Percentiles rank a stretch among this genome's conserved stretches.
Evolutionary conservation across 139 green algal species (phyloP).

Genomic region (Ettlia oleoabundans): DNA sequence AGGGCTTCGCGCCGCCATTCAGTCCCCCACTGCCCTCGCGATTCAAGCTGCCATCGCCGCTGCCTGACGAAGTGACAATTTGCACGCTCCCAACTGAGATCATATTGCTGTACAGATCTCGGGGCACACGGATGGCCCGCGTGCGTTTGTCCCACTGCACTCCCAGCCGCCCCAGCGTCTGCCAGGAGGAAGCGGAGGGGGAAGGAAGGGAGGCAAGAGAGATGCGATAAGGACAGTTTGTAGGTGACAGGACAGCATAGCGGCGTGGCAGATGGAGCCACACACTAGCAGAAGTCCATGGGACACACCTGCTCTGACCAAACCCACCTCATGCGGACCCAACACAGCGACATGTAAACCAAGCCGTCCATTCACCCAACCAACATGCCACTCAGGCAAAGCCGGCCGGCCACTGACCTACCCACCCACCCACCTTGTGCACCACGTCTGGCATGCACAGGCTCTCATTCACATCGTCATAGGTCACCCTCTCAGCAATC

Average conservation of each 20-base stretch:
- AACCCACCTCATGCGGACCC: too few relatives aligned
- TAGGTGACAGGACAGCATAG: too few relatives aligned
- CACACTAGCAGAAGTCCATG: not conserved
- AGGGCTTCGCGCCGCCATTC: not conserved
- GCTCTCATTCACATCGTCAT: constrained; percentile 91
- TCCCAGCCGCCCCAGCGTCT: constrained; percentile 38
- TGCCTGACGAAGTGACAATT: not conserved
- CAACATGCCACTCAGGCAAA: too few relatives aligned
- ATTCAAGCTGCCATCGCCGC: too few relatives aligned
- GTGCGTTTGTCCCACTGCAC: constrained; percentile 33
- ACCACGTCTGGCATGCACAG: constrained; percentile 59
- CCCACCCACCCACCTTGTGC: constrained; percentile 25
- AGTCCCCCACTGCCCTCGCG: not conserved
- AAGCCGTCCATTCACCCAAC: too few relatives aligned
- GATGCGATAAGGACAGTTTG: too few relatives aligned
- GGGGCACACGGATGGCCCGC: constrained; percentile 18
- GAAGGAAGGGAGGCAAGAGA: too few relatives aligned
- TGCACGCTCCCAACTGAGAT: constrained; percentile 29
- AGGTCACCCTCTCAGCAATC: constrained; percentile 65
- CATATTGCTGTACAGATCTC: constrained; percentile 45
- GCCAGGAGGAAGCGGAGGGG: not conserved
- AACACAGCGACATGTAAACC: too few relatives aligned
- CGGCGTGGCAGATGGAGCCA: not conserved
- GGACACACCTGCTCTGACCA: not conserved
- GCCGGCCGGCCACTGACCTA: not conserved